Conservation (phyloP, 805 yeast genomes). For the Candida morakotiae region DNA sequence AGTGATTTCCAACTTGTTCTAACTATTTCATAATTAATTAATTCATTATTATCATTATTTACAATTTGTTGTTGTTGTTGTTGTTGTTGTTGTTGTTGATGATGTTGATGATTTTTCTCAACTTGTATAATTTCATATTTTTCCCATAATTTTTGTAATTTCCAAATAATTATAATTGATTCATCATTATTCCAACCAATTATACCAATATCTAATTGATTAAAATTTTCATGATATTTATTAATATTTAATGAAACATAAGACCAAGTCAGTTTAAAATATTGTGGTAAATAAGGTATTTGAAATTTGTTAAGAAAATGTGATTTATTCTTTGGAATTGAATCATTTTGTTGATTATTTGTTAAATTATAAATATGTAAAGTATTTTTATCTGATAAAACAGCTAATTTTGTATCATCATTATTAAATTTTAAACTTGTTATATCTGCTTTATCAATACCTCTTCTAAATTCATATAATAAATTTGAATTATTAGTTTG, state of each 20-base stretch:
- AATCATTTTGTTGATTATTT: slow-evolving; percentile 12
- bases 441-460: slow-evolving; percentile 78
- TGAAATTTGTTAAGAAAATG: slow-evolving; percentile 60
- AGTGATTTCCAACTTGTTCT: slow-evolving; percentile 25
- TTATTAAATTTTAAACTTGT: slow-evolving; percentile 84
- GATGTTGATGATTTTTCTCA: not conserved
- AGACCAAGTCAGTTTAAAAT: slow-evolving; percentile 85
- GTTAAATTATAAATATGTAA: slow-evolving; percentile 72
- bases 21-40: slow-evolving; percentile 17
- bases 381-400: slow-evolving; percentile 84
- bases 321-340: slow-evolving; percentile 39
- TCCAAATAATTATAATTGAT: slow-evolving; percentile 73
- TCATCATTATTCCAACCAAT: slow-evolving; percentile 78
- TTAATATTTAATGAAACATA: slow-evolving; percentile 67
- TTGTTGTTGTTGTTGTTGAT: not conserved
- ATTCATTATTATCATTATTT: not conserved
- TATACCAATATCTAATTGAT: slow-evolving; percentile 25
- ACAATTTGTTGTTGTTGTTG: too few species aligned
- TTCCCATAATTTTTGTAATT: slow-evolving; percentile 74
- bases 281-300: slow-evolving; percentile 56
- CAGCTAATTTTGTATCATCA: slow-evolving; percentile 71
- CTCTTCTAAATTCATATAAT: slow-evolving; percentile 83
- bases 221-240: slow-evolving; percentile 24
- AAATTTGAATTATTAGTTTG: slow-evolving; percentile 48
- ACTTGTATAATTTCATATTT: slow-evolving; percentile 54